A percentile compares a stretch with the other conserved stretches of the same genome.
Conservation (phyloP, 768 basidiomycete species). For the Guyanaporus albipodus region DNA sequence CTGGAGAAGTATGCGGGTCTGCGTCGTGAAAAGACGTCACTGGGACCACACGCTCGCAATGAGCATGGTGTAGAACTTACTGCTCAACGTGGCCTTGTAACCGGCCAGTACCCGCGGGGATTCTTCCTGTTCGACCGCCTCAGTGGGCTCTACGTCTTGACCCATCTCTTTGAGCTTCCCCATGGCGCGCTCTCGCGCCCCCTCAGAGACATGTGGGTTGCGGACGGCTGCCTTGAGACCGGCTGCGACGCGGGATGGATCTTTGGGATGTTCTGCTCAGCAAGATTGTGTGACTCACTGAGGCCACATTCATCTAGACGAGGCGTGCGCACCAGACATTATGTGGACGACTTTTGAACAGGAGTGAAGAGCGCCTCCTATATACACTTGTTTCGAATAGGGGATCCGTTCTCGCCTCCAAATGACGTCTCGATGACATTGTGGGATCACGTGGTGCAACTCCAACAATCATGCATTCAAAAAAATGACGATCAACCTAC, state of each 20-base stretch:
- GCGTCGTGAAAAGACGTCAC: too few relatives aligned
- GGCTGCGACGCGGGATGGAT: constrained; percentile 46
- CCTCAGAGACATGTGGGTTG: constrained; percentile 54
- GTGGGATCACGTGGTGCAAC: constrained; percentile 13
- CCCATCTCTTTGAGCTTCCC: constrained; percentile 43
- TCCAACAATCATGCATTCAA: neutral
- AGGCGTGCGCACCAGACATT: constrained; percentile 14
- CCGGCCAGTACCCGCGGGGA: constrained; percentile 36
- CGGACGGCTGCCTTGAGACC: constrained; percentile 57
- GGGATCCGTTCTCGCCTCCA: neutral
- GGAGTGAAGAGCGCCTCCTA: neutral
- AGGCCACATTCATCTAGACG: neutral
- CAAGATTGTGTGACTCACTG: too few relatives aligned
- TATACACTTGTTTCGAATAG: constrained; percentile 6
- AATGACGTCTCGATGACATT: neutral
- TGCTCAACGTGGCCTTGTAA: constrained; percentile 47
- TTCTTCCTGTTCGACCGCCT: neutral
- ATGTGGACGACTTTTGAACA: neutral
- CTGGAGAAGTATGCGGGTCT: constrained; percentile 42
- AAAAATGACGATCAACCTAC: constrained; percentile 9
- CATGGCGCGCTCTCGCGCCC: constrained; percentile 48
- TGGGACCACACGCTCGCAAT: too few relatives aligned
- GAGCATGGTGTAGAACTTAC: constrained; percentile 23
- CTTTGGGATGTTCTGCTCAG: constrained; percentile 32
- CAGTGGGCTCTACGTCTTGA: constrained; percentile 7